Base-by-base conservation (phyloP, 441 rosid species). In the Eutrema salsugineum region DNA sequence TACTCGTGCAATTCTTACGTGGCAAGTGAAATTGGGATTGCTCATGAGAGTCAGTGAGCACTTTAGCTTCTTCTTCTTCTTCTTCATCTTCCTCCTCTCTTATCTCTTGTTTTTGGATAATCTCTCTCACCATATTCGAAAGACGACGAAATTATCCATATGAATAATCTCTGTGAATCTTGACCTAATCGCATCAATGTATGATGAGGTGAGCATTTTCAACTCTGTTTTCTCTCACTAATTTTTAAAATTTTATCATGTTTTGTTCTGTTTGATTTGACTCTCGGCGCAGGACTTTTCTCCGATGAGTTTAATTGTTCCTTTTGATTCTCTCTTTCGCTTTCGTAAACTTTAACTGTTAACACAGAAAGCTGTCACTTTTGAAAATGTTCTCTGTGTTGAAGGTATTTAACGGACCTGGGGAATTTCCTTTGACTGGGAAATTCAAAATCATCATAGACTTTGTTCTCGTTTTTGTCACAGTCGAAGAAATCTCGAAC, bases 121-220 rank as follows among this genome's bases (percentile, higher is more conserved):
- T 49, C 58, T 35, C 36, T 65, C 10, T 49, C 1, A 35, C 44
- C 44, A 9, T 35, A 11, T 35, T 35, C 40, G 3, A 33, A 51
- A 64, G 19, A 43, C 9, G 48, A 47, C 8, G 16, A 14, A 20
- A 36, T 35, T 20, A 46, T 5, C 24, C 53, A 6, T 10, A 40
- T 28, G 19, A 42, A n/a, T 4, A 12, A 4, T 19, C 33, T 30
- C 32, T 5, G 32, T 28, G 6, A 14, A 3, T 48, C 47, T 47
- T 68, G 38, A 33, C 9, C 57, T 43, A 16, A 15, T 46, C 49
- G 16, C n/a, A 8, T 24, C 63, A 15, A 15, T 11, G 17, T 32
- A 61, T 62, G 19, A 24, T 24, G 32, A 54, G 71, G 79, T 66
- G 7, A 75, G 71, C 61, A 56, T 17, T 65, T 47, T 35, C 56